Percentiles rank a stretch among this genome's conserved stretches.
Evolutionary conservation across 2,329 filamentous ascomycete genomes (phyloP).

Genomic region (Penicillium sp.): DNA sequence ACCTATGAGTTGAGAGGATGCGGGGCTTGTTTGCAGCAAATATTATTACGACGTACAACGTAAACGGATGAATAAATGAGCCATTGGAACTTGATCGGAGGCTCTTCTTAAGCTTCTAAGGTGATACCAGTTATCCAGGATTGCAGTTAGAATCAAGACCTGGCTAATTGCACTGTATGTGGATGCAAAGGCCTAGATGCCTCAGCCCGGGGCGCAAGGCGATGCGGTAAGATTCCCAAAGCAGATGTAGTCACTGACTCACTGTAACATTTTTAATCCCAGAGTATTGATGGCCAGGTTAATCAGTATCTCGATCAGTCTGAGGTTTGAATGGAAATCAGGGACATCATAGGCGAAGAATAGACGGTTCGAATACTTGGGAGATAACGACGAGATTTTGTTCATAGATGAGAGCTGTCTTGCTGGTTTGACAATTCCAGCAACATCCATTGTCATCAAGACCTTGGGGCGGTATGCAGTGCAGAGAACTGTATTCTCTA

Average conservation of each 20-base stretch:
- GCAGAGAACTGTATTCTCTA: neutral
- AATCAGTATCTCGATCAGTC: neutral
- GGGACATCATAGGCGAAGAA: neutral
- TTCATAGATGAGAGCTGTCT: neutral
- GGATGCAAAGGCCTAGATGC: conserved; percentile 10
- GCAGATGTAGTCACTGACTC: neutral
- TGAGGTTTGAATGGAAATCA: neutral
- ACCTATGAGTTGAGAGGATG: neutral
- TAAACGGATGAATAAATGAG: neutral
- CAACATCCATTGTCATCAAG: no score
- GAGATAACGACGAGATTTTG: neutral
- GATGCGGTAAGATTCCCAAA: conserved; percentile 7
- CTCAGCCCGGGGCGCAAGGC: conserved; percentile 5
- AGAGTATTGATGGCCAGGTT: neutral
- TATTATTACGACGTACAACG: neutral
- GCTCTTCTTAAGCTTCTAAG: conserved; percentile 10
- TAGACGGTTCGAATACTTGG: neutral
- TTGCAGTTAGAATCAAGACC: neutral
- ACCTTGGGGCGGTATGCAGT: neutral
- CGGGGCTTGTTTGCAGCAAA: neutral
- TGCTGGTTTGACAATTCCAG: neutral
- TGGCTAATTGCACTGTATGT: neutral
- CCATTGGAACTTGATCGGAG: neutral
- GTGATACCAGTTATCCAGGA: conserved; percentile 4
- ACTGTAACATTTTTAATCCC: neutral